Conservation (phyloP, 1,139 yeast genomes). For the Candida glucosophila region DNA sequence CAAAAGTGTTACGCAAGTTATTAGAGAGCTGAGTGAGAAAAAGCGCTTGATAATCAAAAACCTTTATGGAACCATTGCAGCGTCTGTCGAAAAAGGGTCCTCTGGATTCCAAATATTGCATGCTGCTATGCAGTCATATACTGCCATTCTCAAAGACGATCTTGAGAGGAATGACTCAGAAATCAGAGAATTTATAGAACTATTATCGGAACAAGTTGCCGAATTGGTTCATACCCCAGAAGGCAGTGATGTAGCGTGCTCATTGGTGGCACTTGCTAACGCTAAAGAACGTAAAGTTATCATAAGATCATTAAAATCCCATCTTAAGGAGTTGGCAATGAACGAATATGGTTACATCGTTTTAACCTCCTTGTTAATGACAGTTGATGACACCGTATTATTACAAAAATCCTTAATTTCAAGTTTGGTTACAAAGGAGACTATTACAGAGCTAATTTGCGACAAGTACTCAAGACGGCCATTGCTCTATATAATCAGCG, state of each 20-base stretch:
- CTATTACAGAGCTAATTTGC: slow-evolving; percentile 48
- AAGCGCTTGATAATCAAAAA: slow-evolving; percentile 69
- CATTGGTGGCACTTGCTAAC: slow-evolving; percentile 69
- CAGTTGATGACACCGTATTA: slow-evolving; percentile 90
- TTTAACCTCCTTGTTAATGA: slow-evolving; percentile 67
- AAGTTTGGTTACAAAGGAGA: slow-evolving; percentile 47
- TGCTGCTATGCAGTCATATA: slow-evolving; percentile 90
- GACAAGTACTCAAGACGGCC: slow-evolving; percentile 88
- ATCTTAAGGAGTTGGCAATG: slow-evolving; percentile 62
- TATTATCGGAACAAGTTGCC: slow-evolving; percentile 81
- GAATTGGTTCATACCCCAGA: slow-evolving; percentile 93
- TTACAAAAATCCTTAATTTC: slow-evolving; percentile 63
- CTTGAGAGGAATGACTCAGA: slow-evolving; percentile 44
- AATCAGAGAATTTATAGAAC: slow-evolving; percentile 73
- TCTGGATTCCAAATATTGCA: slow-evolving; percentile 94
- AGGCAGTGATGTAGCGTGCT: slow-evolving; percentile 85
- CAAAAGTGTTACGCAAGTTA: slow-evolving; percentile 56
- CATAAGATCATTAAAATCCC: slow-evolving; percentile 64
- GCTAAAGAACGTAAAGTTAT: slow-evolving; percentile 89
- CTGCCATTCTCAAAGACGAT: slow-evolving; percentile 52
- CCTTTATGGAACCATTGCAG: slow-evolving; percentile 73
- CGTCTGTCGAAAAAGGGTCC: slow-evolving; percentile 91
- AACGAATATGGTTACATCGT: slow-evolving; percentile 86
- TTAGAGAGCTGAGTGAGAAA: slow-evolving; percentile 72
- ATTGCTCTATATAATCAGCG: slow-evolving; percentile 69